These are phyloP conservation scores for Typha latifolia DNA, from an alignment of 176 grass and related monocot species.

Conservation along the genomic window DNA sequence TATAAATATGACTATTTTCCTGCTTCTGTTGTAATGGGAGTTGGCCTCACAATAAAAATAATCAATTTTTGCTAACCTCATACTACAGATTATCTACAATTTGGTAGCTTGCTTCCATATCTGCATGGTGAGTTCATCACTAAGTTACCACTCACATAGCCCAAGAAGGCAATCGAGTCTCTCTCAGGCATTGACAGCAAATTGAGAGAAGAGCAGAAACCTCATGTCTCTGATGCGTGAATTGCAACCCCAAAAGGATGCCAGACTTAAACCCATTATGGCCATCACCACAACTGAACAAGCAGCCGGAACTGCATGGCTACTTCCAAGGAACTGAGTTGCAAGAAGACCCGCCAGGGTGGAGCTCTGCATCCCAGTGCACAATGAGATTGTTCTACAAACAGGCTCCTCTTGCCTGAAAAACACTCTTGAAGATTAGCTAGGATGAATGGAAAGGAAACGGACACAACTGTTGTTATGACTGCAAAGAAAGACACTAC, in stretches of 20 bases:
- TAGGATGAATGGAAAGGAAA: background rate
- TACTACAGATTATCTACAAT: no score
- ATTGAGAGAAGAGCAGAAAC: constrained; percentile 3
- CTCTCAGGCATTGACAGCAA: no score
- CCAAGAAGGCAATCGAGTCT: no score
- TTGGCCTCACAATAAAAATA: no score
- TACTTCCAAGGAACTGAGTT: constrained; percentile 78
- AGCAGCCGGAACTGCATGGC: constrained; percentile 83
- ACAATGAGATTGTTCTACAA: constrained; percentile 77
- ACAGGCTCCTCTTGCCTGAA: constrained; percentile 64
- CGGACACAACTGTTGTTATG: background rate
- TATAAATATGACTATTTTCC: no score
- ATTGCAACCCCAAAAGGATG: constrained; percentile 70
- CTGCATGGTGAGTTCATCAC: no score
- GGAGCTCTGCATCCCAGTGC: constrained; percentile 93
- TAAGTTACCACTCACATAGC: no score
- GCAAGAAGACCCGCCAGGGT: constrained; percentile 86
- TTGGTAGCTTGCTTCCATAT: no score
- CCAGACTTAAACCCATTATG: constrained; percentile 77
- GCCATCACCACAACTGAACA: constrained; percentile 89
- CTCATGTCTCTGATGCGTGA: constrained; percentile 42
- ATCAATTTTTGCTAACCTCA: no score
- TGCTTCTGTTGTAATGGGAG: no score
- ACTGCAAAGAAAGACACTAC: background rate
- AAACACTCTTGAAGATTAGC: no score